phyloP scores from a whole-genome alignment of 345 rosid genomes.

The Mercurialis annua region DNA sequence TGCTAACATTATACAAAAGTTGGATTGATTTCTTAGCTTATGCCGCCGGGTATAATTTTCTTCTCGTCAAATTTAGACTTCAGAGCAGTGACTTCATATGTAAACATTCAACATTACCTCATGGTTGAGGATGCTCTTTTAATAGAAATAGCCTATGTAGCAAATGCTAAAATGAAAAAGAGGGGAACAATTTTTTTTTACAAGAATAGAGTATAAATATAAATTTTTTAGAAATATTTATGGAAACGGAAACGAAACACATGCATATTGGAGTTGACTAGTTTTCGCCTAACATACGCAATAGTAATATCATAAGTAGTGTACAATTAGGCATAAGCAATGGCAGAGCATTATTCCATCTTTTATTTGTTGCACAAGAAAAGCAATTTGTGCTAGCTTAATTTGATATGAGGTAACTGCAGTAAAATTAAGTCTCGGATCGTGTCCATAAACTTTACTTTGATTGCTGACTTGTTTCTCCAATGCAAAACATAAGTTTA shows the following conservation, averaged over 20 bases:
- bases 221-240: too few species aligned
- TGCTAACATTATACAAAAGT: not conserved
- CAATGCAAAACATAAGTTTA: not conserved
- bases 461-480: not conserved
- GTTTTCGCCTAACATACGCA: too few species aligned
- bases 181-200: too few species aligned
- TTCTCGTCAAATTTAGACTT: not conserved
- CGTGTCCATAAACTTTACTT: not conserved
- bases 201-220: too few species aligned
- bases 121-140: not conserved
- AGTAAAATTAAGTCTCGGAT: not conserved
- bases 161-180: too few species aligned
- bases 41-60: not conserved
- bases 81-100: not conserved
- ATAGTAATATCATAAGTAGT: not conserved
- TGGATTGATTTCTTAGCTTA: not conserved
- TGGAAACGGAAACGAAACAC: too few species aligned
- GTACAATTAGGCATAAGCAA: not conserved
- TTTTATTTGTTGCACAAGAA: not conserved
- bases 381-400: not conserved
- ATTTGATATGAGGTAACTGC: not conserved
- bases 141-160: too few species aligned
- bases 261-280: too few species aligned
- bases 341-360: too few species aligned
- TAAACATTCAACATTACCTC: too few species aligned